Evolutionary conservation across 1,284 basidiomycete species (phyloP).

Genomic region (Trametes polyzona): DNA sequence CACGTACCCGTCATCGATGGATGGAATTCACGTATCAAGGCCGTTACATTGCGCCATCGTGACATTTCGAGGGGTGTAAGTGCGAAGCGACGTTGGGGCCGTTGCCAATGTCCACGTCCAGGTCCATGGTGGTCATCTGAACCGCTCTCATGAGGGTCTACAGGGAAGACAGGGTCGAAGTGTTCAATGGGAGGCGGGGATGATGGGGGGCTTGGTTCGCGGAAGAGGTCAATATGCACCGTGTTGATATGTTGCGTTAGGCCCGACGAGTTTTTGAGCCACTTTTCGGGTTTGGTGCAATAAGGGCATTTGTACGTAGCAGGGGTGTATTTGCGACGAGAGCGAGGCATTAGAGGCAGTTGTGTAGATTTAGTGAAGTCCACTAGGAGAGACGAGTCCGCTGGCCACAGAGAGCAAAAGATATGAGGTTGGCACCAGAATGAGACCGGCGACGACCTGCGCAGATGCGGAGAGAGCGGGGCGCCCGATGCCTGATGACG

Average conservation of each 20-base stretch:
- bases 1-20: background rate
- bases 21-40: background rate
- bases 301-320: background rate
- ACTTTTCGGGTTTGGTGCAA: background rate
- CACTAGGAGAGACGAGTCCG: too few relatives aligned
- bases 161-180: too few relatives aligned
- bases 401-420: too few relatives aligned
- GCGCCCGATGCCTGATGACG: too few relatives aligned
- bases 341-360: too few relatives aligned
- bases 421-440: too few relatives aligned
- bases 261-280: background rate
- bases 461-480: too few relatives aligned
- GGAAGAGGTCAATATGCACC: background rate
- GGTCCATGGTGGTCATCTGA: background rate
- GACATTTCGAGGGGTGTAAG: background rate
- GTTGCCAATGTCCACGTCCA: background rate
- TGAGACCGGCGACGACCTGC: too few relatives aligned
- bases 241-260: background rate
- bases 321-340: too few relatives aligned
- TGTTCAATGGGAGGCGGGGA: background rate
- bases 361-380: too few relatives aligned
- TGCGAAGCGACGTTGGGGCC: too few relatives aligned
- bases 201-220: background rate
- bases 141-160: too few relatives aligned
- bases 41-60: background rate